Evolutionary conservation across 202 grass and related monocot genomes (phyloP).

Genomic region (Panicum hallii): DNA sequence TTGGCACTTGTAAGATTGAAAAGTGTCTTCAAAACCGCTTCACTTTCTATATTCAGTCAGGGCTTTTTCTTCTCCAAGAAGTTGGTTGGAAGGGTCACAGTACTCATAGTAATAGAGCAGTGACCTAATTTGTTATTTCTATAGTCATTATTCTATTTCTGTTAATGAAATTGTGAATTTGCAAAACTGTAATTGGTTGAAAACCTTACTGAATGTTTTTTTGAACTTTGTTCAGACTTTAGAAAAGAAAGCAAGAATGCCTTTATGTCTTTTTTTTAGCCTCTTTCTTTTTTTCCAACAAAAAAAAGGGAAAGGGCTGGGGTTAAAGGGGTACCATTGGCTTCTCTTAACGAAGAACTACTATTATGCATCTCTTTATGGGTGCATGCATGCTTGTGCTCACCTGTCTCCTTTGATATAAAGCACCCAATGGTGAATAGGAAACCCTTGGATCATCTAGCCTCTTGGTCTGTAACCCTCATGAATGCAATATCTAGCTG

Average conservation of each 20-base stretch:
- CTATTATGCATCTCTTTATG: neutral
- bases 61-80: constrained; percentile 6
- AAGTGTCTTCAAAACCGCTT: neutral
- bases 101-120: neutral
- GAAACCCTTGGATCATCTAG: neutral
- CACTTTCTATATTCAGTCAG: neutral
- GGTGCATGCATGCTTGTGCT: neutral
- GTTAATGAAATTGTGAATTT: neutral
- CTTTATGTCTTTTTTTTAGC: neutral
- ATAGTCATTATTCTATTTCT: neutral
- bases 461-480: neutral
- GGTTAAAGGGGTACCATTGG: neutral
- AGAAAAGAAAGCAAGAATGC: constrained; percentile 14
- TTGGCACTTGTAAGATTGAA: neutral
- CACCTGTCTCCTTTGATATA: neutral
- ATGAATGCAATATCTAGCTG: neutral
- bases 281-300: neutral
- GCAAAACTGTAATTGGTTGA: neutral
- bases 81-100: neutral
- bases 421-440: neutral
- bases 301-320: neutral
- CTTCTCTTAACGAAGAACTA: neutral
- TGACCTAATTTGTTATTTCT: constrained; percentile 3
- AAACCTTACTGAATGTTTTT: neutral
- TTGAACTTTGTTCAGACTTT: neutral